These are phyloP conservation scores for Elaeis guineensis DNA, from an alignment of 176 grass and related monocot species.

Conservation along the genomic window DNA sequence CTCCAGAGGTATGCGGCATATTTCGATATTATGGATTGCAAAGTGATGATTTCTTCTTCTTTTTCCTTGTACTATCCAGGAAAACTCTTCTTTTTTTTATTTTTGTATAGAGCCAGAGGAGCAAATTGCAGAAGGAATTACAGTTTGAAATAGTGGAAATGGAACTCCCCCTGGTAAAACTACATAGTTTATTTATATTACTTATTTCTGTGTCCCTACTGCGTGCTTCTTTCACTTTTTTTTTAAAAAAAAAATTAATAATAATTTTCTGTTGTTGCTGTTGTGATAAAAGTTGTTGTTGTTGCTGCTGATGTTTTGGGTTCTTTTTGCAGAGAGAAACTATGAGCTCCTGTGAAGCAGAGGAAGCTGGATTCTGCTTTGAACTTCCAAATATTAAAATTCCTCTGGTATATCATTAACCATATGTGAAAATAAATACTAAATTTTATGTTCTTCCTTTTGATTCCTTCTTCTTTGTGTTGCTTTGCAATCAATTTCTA, in stretches of 20 bases:
- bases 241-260: constrained; percentile 11
- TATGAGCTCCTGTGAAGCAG: constrained; percentile 22
- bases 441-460: constrained; percentile 7
- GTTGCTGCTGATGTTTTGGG: too few species aligned
- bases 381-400: constrained; percentile 33
- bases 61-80: constrained; percentile 7
- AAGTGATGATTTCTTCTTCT: constrained; percentile 12
- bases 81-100: constrained; percentile 5
- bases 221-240: background rate
- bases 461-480: background rate
- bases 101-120: constrained; percentile 31
- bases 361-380: constrained; percentile 27
- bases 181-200: constrained; percentile 4
- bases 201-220: too few species aligned
- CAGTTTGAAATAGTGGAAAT: constrained; percentile 66
- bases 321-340: constrained; percentile 27
- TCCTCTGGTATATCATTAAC: constrained; percentile 39
- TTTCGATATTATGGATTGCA: too few species aligned
- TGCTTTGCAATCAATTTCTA: background rate
- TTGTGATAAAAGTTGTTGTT: too few species aligned
- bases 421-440: constrained; percentile 16
- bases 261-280: constrained; percentile 9
- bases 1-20: constrained; percentile 27
- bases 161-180: constrained; percentile 52
- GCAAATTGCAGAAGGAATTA: constrained; percentile 35